Base-by-base conservation (phyloP, 2,329 filamentous ascomycete genomes). In the Fusarium foetens region DNA sequence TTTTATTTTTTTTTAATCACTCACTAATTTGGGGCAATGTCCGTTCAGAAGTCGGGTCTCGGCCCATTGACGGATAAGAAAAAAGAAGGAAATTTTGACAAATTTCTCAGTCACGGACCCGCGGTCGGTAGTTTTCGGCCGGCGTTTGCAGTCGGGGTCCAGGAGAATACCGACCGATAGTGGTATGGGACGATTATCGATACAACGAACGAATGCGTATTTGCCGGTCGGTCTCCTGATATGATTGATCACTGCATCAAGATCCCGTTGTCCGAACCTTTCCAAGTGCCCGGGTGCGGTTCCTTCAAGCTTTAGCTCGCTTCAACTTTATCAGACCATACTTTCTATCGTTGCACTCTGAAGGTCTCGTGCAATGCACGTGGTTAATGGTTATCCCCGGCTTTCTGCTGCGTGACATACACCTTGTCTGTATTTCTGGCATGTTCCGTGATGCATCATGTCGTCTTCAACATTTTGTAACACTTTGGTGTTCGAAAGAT, bases 41-140 rank as follows among this genome's bases (percentile, higher is more conserved):
- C 42, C 43, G 46, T 42, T 45, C 27, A 33, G 19, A 41, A 6
- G 35, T 31, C 38, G n/a, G 63, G 36, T 29, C 63, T 62, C 48
- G 55, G 65, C 36, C 36, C 39, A 59, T 49, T 45, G 27, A 46
- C 21, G 31, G 33, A 46, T 27, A 17, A 42, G 33, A 25, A 25
- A 48, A 41, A 52, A 42, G 13, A 33, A 52, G 31, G 48, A 48
- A 54, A 55, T 25, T 42, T 25, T 60, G 29, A 27, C 45, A 41
- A 53, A 41, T 36, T 43, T 41, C 25, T 53, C 46, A 51, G 58
- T 31, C 51, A 42, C 57, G 66, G 71, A 69, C 55, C 69, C 66
- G 66, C 65, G 60, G 63, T 72, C 69, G 75, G 75, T 68, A 73
- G 53, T 75, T 75, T 66, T 72, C 70, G 71, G 75, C 75, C 72